Evolutionary conservation across 306 rosid genomes (phyloP), one percentile per base, ranked within the genome.

Genomic region (Dryas drummondii): DNA sequence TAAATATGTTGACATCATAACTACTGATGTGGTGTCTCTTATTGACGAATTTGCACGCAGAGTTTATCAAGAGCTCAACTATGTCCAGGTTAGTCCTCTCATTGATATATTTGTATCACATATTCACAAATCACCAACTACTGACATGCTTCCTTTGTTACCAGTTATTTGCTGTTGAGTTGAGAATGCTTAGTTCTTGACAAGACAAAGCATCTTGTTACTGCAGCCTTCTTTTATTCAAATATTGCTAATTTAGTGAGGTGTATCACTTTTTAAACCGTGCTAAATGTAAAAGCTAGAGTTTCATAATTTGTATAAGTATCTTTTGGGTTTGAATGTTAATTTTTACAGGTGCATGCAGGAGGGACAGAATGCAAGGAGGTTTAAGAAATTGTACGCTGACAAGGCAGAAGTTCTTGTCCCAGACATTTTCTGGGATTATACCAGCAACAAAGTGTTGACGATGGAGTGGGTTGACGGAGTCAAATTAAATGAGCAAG

Each of bases 381-480:
- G 89, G 77, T 94, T 94, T 83, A 91, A 82, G 86, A 91, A 87
- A 76, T 76, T 94, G 84, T 94, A 91, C 47, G 98, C 98, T n/a
- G 96, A 94, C 90, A 91, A 88, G 87, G 86, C 86, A 85, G 91
- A 91, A 74, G 86, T 94, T 74, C 66, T 86, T 56, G 98, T 94
- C 75, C 98, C 98, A 7, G 91, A 91, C 75, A 84, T 94, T 80
- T 94, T 90, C 70, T 94, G 98, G 98, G 97, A 94, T 77, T 86
- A 87, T 76, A 94, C 98, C 13, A 91, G 98, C 66, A 11, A 72
- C 72, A 94, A 94, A 84, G 97, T 94, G 44, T 71, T 94, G 80
- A 94, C 97, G 5, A 91, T 94, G 88, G 97, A 94, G 66, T 94
- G 98, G 98, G 90, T 94, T 57, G 88, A 88, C 44, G 98, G 98